Base-by-base conservation (phyloP, 805 yeast species). In the Clavispora vitiphila region DNA sequence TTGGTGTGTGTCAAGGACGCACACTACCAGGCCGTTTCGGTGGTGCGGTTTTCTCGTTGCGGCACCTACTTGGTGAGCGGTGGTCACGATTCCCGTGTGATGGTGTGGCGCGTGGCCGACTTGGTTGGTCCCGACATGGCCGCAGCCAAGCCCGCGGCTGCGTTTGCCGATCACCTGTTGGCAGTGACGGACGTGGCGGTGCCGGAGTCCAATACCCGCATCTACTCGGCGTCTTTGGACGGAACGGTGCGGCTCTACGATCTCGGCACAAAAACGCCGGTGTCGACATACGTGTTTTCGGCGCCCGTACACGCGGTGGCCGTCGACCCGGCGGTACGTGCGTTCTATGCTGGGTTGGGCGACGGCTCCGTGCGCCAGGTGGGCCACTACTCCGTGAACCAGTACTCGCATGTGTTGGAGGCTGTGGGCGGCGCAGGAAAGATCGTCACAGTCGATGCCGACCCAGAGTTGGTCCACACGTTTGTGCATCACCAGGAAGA, bases 51-150 rank as follows among this genome's bases (percentile, higher is more conserved):
- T 53, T 66, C 85, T 1, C 48, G 64, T 10, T 85, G 88, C 55
- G 72, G 72, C n/a, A 75, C 80, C 18, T 81, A 77, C 42, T 57
- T 91, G 34, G 73, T 85, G 6, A 76, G 90, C 4, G 86, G 83
- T n/a, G 87, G 95, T 50, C 72, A 71, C 32, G 99, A 91, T 65
- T 80, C 96, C 1, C 71, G 96, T 47, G 74, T 84, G 12, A 70
- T 83, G 20, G 75, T 85, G 4, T 90, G 96, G 95, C 77, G 75
- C 47, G 65, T 82, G 0, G 48, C 69, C 15, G 95, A 87, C 50
- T 65, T 90, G 37, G 64, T 81, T 16, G 50, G 67, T 5, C 43
- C 58, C 1, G 58, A 59, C 0, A 57, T 58, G 3, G 68, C 65
- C 14, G 60, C 57, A 4, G 49, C 74, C 21, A 83, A 80, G 55